These are phyloP conservation scores for Cucumis sativus DNA, from an alignment of 306 rosid species.

Conservation along the genomic window DNA sequence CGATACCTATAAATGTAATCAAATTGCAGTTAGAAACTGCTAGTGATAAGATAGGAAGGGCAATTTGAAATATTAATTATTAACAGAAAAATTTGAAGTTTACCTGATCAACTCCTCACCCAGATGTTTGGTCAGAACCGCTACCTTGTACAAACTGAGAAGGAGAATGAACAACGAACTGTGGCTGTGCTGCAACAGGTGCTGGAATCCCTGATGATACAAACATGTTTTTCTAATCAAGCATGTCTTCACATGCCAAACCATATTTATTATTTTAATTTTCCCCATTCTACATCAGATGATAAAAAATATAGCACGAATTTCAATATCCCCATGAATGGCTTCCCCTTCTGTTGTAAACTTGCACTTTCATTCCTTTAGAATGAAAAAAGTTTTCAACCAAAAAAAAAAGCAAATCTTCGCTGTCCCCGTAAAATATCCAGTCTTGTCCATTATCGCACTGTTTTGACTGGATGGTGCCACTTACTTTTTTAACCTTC, in stretches of 20 bases:
- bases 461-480: neutral
- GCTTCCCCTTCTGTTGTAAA: neutral
- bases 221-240: constrained; percentile 4
- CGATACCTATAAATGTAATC: constrained; percentile 38
- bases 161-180: constrained; percentile 64
- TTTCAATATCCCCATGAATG: neutral
- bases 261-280: neutral
- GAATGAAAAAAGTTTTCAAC: neutral
- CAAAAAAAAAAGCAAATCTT: neutral
- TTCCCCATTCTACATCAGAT: neutral
- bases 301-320: neutral
- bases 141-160: constrained; percentile 67
- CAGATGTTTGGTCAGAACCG: constrained; percentile 75
- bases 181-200: constrained; percentile 73
- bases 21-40: constrained; percentile 3
- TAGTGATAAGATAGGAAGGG: constrained; percentile 9
- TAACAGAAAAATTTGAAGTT: constrained; percentile 5
- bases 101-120: constrained; percentile 70
- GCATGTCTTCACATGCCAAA: neutral
- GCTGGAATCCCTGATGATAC: constrained; percentile 53
- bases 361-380: neutral
- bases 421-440: neutral
- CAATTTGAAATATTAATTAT: neutral
- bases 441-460: neutral
- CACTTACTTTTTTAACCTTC: neutral